phyloP scores from a whole-genome alignment of 768 basidiomycete species.

The Amanita subjunquillea region DNA sequence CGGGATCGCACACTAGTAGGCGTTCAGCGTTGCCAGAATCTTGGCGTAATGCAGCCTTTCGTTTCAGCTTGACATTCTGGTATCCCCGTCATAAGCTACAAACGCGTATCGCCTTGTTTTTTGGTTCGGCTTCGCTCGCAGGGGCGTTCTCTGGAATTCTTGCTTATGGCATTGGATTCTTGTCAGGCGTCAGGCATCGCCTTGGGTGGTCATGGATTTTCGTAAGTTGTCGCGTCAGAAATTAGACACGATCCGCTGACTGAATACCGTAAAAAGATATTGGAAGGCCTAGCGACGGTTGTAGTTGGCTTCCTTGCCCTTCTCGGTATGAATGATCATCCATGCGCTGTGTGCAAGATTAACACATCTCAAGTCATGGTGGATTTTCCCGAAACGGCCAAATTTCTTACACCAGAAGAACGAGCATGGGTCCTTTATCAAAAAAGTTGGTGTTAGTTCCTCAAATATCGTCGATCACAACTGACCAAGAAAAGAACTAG shows the following conservation, averaged over 20 bases:
- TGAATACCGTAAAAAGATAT: slow-evolving; percentile 25
- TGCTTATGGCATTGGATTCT: slow-evolving; percentile 46
- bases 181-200: slow-evolving; percentile 36
- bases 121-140: slow-evolving; percentile 55
- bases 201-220: slow-evolving; percentile 69
- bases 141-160: slow-evolving; percentile 56
- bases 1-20: slow-evolving; percentile 65
- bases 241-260: background rate
- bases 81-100: slow-evolving; percentile 56
- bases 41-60: background rate
- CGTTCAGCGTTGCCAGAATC: background rate
- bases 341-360: background rate
- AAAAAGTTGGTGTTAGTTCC: slow-evolving; percentile 32
- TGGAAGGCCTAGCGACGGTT: slow-evolving; percentile 59
- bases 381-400: slow-evolving; percentile 50
- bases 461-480: background rate
- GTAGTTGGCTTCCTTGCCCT: slow-evolving; percentile 43
- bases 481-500: slow-evolving; percentile 27
- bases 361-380: slow-evolving; percentile 34
- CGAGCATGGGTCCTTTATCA: slow-evolving; percentile 41
- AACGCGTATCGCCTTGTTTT: slow-evolving; percentile 52
- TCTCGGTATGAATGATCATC: slow-evolving; percentile 22
- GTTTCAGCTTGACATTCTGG: slow-evolving; percentile 49
- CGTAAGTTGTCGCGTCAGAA: slow-evolving; percentile 20
- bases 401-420: slow-evolving; percentile 54